Percentiles rank a stretch among this genome's conserved stretches.
phyloP scores from a whole-genome alignment of 169 alveolate species.

The Perkinsus chesapeaki region DNA sequence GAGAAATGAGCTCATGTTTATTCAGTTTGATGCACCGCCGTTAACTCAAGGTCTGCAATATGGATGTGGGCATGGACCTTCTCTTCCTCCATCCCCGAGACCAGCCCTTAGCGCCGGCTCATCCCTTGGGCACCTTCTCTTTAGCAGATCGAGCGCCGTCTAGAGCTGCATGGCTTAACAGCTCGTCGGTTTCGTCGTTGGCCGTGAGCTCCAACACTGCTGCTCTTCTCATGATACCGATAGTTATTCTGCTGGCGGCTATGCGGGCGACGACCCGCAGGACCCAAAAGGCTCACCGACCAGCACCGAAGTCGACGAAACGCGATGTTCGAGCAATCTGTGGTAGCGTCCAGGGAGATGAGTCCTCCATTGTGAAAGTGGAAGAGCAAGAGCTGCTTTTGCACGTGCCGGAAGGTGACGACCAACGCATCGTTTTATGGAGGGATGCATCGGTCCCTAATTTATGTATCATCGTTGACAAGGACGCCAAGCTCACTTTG shows the following conservation, averaged over 20 bases:
- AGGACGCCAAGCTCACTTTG: neutral
- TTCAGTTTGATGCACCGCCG: neutral
- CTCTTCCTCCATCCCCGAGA: neutral
- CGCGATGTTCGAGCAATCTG: neutral
- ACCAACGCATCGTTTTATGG: neutral
- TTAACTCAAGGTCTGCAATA: neutral
- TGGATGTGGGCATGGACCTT: neutral
- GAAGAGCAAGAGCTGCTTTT: neutral
- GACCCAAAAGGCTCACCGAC: neutral
- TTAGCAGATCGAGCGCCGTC: too few relatives aligned
- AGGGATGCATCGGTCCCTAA: neutral
- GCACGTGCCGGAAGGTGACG: neutral
- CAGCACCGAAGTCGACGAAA: neutral
- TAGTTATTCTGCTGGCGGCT: neutral
- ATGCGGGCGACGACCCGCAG: neutral
- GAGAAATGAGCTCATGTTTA: too few relatives aligned
- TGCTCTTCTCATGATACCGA: neutral
- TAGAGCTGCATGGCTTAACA: too few relatives aligned
- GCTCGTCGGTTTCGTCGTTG: too few relatives aligned
- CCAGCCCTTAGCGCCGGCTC: neutral
- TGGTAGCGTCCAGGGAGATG: neutral
- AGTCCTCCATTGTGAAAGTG: neutral
- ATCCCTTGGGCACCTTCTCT: too few relatives aligned
- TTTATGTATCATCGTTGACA: neutral
- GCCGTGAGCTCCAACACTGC: neutral